These are phyloP conservation scores for Suillus clintonianus DNA, from an alignment of 768 basidiomycete genomes.

Conservation along the genomic window DNA sequence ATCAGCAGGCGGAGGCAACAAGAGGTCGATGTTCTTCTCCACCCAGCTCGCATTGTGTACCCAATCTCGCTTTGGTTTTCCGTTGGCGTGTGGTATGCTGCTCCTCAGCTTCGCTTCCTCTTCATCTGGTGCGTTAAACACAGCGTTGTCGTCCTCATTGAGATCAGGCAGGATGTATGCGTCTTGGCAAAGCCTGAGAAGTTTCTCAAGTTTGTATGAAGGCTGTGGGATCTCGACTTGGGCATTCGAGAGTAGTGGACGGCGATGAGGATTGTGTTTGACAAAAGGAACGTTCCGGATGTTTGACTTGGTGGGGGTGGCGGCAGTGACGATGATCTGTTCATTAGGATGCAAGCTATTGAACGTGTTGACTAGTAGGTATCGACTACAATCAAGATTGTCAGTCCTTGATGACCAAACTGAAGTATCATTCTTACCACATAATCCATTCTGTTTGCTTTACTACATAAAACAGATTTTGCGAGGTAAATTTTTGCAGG, in stretches of 20 bases:
- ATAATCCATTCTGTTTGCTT: slow-evolving; percentile 69
- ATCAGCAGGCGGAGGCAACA: slow-evolving; percentile 63
- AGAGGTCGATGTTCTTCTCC: slow-evolving; percentile 38
- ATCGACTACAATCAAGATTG: slow-evolving; percentile 44
- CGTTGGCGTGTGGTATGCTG: background rate
- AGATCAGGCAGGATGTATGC: slow-evolving; percentile 46
- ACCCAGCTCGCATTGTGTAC: slow-evolving; percentile 55
- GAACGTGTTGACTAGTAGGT: slow-evolving; percentile 51
- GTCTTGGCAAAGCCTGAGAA: slow-evolving; percentile 42
- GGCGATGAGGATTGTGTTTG: slow-evolving; percentile 43
- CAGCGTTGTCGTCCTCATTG: slow-evolving; percentile 51
- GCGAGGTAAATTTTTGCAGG: slow-evolving; percentile 50
- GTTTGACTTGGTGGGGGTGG: background rate
- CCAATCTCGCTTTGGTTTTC: slow-evolving; percentile 47
- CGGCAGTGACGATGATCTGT: slow-evolving; percentile 1
- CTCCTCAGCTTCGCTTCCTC: background rate
- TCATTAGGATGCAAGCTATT: background rate
- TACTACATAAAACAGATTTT: slow-evolving; percentile 62
- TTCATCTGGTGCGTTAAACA: slow-evolving; percentile 36
- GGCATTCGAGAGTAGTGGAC: slow-evolving; percentile 11
- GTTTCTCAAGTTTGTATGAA: slow-evolving; percentile 49
- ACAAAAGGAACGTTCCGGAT: slow-evolving; percentile 39
- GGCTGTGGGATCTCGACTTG: slow-evolving; percentile 59
- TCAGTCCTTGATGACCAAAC: background rate
- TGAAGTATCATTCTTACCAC: slow-evolving; percentile 43